Conservation (phyloP, 257 asterid species). For the Jacaranda copaia region DNA sequence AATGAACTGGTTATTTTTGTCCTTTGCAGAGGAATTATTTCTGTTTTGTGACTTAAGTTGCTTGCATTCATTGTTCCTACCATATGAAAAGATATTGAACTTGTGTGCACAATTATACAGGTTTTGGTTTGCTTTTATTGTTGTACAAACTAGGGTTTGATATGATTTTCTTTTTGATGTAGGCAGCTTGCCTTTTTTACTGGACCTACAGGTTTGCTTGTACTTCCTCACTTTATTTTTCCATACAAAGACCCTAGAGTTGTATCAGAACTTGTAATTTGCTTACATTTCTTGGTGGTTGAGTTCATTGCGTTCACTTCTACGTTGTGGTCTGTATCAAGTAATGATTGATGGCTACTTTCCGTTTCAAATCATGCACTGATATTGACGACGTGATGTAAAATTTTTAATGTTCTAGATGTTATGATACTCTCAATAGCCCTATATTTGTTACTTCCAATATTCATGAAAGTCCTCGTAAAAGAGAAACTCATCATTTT, state of each 20-base stretch:
- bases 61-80: neutral
- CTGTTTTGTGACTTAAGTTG: neutral
- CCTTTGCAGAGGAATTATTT: too few species aligned
- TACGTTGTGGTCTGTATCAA: too few species aligned
- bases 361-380: too few species aligned
- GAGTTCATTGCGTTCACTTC: too few species aligned
- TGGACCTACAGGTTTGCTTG: slow-evolving; percentile 73
- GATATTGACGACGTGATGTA: too few species aligned
- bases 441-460: too few species aligned
- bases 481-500: too few species aligned
- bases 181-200: slow-evolving; percentile 86
- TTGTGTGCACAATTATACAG: neutral
- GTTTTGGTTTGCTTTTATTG: neutral
- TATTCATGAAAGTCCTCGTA: too few species aligned
- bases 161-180: slow-evolving; percentile 39
- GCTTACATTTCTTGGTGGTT: neutral
- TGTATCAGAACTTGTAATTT: slow-evolving; percentile 3
- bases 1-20: neutral
- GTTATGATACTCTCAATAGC: too few species aligned
- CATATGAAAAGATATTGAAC: neutral
- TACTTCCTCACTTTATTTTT: neutral
- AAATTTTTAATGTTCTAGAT: too few species aligned
- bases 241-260: neutral
- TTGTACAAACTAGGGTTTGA: neutral
- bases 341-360: too few species aligned